Evolutionary conservation across 306 rosid species (phyloP).

Genomic region (Erythrophleum fordii): DNA sequence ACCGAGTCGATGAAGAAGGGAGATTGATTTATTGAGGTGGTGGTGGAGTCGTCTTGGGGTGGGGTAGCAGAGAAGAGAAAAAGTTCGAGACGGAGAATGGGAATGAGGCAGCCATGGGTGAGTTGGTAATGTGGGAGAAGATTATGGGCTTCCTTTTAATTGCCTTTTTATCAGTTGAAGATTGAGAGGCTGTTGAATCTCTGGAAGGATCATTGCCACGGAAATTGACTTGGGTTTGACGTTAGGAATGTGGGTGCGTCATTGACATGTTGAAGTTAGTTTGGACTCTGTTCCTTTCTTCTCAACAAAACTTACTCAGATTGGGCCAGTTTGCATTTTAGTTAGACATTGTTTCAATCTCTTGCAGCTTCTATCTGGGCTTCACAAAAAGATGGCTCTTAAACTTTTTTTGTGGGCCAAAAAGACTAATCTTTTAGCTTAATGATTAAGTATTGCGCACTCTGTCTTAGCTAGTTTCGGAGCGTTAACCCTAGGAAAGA

Average conservation of each 20-base stretch:
- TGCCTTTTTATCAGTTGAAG: neutral
- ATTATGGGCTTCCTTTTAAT: neutral
- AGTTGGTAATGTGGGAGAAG: neutral
- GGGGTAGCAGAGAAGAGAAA: conserved; percentile 63
- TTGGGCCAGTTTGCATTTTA: no score
- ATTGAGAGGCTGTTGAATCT: no score
- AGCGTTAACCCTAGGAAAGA: no score
- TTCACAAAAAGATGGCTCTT: no score
- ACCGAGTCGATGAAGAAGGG: conserved; percentile 31
- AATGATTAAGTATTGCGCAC: no score
- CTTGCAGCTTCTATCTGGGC: no score
- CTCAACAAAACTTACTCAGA: no score
- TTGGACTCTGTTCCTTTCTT: no score
- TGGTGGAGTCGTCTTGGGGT: conserved; percentile 44
- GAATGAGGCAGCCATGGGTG: conserved; percentile 69
- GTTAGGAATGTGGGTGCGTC: neutral
- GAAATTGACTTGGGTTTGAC: neutral
- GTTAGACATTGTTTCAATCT: no score
- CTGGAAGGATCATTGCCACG: neutral
- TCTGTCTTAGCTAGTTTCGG: no score
- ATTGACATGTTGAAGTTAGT: neutral
- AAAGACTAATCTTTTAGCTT: no score
- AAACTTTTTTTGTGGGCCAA: no score
- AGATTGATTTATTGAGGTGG: conserved; percentile 39
- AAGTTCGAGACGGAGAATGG: conserved; percentile 57